Evolutionary conservation across 805 yeast species (phyloP), one percentile per base, ranked within the genome.

Genomic region (Saturnispora diversa): DNA sequence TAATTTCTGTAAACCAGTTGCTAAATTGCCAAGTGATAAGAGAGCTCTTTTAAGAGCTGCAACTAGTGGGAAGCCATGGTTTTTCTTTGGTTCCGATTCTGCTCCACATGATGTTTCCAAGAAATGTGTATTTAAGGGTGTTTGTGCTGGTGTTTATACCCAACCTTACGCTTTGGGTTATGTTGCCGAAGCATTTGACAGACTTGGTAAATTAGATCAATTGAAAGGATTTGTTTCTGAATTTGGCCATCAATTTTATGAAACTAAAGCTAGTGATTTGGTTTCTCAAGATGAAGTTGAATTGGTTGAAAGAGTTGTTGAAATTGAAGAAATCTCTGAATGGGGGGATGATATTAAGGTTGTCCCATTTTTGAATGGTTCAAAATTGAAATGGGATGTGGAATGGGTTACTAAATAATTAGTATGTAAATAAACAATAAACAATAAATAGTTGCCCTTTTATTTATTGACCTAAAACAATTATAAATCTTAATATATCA

Each of bases 131-230:
- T 86, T 77, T 50, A 65, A 69, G 27, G 90, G 88, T 17, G 97
- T 90, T 13, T 86, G 97, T 54, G 99, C 99, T n/a, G 99, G 99
- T 55, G 96, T 92, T 7, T 92, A 74, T 63, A 84, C 97, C 2
- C 98, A 92, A 60, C 73, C 84, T 17, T 75, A 75, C 51, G 95
- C 83, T 2, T 61, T 92, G 15, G 69, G 87, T 7, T 92, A 90
- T 49, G 64, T 92, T 21, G 97, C 97, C 3, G 82, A 88, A 59
- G 75, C 84, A 1, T 92, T 94, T 54, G 94, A 84, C 21, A 60
- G 69, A 40, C 70, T 63, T 15, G 78, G 72, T 11, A 73, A 77
- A 46, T 63, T 92, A 32, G 80, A 80, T 32, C 74, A 73, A 43
- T 67, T 92, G 50, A 77, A 72, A 52, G 74, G 65, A 24, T 92